phyloP scores from a whole-genome alignment of 2,329 filamentous ascomycete species.

The Venturia oleaginea region DNA sequence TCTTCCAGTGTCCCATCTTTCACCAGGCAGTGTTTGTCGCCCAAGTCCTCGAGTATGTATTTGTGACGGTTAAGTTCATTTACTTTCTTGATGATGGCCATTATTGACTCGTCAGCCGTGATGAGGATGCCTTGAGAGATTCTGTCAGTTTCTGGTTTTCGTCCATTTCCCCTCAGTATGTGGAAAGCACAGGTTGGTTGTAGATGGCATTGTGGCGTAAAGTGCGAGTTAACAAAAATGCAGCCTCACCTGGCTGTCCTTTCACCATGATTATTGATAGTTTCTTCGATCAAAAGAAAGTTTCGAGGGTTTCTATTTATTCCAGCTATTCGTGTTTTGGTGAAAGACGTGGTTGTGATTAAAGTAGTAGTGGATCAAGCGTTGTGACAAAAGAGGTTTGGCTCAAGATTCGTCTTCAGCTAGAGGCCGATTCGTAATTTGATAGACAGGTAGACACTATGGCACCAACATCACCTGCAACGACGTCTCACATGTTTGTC shows the following conservation, averaged over 20 bases:
- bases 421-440: not conserved
- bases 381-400: not conserved
- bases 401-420: not conserved
- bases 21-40: constrained; percentile 66
- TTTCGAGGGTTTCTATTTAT: not conserved
- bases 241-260: constrained; percentile 1
- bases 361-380: not conserved
- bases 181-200: not conserved
- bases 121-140: constrained; percentile 55
- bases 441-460: not conserved
- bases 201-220: not conserved
- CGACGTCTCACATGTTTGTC: not conserved
- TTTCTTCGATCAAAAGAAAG: not conserved
- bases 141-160: not conserved
- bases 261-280: not conserved
- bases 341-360: not conserved
- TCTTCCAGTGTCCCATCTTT: constrained; percentile 63
- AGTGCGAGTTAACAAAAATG: not conserved
- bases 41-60: constrained; percentile 71
- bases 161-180: not conserved
- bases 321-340: not conserved
- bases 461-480: not conserved
- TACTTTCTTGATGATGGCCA: constrained; percentile 73
- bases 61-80: constrained; percentile 54
- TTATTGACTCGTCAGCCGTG: constrained; percentile 79